Evolutionary conservation across 2,329 filamentous ascomycete species (phyloP).

Genomic region (Cordyceps cicadae): DNA sequence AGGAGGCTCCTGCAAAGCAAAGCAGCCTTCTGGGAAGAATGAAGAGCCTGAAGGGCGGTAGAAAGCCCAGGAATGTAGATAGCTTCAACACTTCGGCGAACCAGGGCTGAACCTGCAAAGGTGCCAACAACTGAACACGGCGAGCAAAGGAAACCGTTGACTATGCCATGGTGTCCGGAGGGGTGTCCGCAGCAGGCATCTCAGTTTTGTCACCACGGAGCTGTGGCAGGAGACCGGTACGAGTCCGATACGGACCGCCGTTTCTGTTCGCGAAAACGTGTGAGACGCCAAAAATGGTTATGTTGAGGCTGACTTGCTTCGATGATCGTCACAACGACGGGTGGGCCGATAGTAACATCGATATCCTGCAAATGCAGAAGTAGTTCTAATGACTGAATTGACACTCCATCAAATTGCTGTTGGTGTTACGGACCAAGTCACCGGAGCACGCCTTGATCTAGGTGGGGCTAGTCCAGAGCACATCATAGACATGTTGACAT

Average conservation of each 20-base stretch:
- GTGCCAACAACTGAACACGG: not conserved
- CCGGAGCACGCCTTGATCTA: not conserved
- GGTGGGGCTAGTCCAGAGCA: not conserved
- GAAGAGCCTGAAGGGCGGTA: conserved; percentile 70
- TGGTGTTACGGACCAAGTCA: not conserved
- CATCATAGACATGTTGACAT: no score
- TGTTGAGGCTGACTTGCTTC: not conserved
- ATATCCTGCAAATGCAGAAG: conserved; percentile 6
- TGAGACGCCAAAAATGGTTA: not conserved
- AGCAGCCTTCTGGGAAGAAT: conserved; percentile 69
- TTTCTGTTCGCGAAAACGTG: not conserved
- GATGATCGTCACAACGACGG: not conserved
- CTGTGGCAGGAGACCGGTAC: not conserved
- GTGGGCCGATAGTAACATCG: not conserved
- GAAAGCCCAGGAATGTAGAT: conserved; percentile 34
- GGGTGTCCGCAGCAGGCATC: no score
- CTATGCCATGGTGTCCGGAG: not conserved
- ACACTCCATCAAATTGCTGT: not conserved
- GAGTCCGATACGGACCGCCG: not conserved
- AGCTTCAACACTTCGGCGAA: conserved; percentile 17
- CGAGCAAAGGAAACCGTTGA: not conserved
- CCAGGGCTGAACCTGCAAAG: conserved; percentile 10
- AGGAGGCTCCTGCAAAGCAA: conserved; percentile 35
- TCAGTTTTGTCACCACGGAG: not conserved
- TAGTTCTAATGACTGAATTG: conserved; percentile 8